A percentile compares a stretch with the other conserved stretches of the same genome.
phyloP scores from a whole-genome alignment of 495 filamentous ascomycete genomes.

The Annulohypoxylon stygium region DNA sequence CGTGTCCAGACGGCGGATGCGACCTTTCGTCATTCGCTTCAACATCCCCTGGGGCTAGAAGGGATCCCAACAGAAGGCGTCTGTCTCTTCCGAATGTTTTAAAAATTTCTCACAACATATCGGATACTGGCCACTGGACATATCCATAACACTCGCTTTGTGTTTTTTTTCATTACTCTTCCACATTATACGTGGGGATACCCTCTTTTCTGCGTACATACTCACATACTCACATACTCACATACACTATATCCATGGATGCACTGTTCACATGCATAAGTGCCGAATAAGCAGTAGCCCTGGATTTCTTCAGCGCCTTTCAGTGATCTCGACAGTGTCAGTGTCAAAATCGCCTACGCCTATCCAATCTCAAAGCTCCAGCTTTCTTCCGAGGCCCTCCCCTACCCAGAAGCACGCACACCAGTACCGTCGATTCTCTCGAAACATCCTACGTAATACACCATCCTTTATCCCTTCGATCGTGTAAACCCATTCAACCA shows the following conservation, averaged over 20 bases:
- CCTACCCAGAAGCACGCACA: slow-evolving; percentile 21
- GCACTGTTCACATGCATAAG: slow-evolving; percentile 20
- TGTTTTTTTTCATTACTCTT: background rate
- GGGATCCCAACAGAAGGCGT: slow-evolving; percentile 33
- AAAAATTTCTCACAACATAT: slow-evolving; percentile 17
- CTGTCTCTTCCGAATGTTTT: slow-evolving; percentile 18
- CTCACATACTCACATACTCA: background rate
- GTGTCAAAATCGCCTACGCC: background rate
- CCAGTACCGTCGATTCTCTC: slow-evolving; percentile 12
- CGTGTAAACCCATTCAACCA: slow-evolving; percentile 28
- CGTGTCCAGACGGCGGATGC: slow-evolving; percentile 29
- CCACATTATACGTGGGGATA: slow-evolving; percentile 26
- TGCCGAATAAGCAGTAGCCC: slow-evolving; percentile 1
- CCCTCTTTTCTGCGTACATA: slow-evolving; percentile 27
- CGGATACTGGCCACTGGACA: background rate
- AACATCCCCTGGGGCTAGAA: slow-evolving; percentile 23
- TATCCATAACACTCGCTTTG: slow-evolving; percentile 34
- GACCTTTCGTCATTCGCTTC: slow-evolving; percentile 41
- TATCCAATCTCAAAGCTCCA: slow-evolving; percentile 31
- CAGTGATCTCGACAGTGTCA: slow-evolving; percentile 15
- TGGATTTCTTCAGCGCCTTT: background rate
- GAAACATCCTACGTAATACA: slow-evolving; percentile 27
- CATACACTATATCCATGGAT: background rate
- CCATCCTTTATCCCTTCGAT: slow-evolving; percentile 28
- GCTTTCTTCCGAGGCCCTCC: slow-evolving; percentile 6